A percentile compares a stretch with the other conserved stretches of the same genome.
phyloP scores from a whole-genome alignment of 2,329 filamentous ascomycete species.

The Aspergillus sp. region DNA sequence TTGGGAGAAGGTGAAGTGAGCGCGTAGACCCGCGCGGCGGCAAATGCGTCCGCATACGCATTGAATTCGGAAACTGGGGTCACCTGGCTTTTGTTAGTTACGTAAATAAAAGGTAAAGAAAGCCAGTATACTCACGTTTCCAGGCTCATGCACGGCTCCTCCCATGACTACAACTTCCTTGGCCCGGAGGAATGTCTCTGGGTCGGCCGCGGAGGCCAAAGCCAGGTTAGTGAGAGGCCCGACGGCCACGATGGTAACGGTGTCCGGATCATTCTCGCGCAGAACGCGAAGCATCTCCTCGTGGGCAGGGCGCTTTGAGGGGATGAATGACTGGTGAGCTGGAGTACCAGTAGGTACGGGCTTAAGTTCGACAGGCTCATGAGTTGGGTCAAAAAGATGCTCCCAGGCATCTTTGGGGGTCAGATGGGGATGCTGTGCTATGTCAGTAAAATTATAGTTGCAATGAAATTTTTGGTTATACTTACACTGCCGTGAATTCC shows the following conservation, averaged over 20 bases:
- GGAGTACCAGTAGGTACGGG: constrained; percentile 35
- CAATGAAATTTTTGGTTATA: neutral
- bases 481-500: constrained; percentile 62
- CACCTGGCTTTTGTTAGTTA: constrained; percentile 37
- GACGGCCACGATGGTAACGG: constrained; percentile 84
- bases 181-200: constrained; percentile 81
- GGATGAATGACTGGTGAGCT: constrained; percentile 63
- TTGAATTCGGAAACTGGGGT: constrained; percentile 92
- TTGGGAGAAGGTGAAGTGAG: constrained; percentile 74
- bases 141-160: constrained; percentile 73
- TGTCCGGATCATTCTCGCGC: constrained; percentile 75
- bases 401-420: constrained; percentile 74
- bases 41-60: constrained; percentile 81
- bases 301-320: constrained; percentile 72
- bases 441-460: neutral
- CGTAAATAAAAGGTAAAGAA: too few relatives aligned
- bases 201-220: constrained; percentile 81
- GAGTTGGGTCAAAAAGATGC: constrained; percentile 59
- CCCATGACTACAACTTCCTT: constrained; percentile 97
- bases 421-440: constrained; percentile 67
- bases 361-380: constrained; percentile 48
- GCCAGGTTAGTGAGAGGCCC: constrained; percentile 94
- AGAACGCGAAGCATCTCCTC: constrained; percentile 88
- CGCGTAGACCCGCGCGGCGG: constrained; percentile 73
- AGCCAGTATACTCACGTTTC: constrained; percentile 68